Evolutionary conservation across 768 basidiomycete genomes (phyloP).

Genomic region (Lactarius evosmus): DNA sequence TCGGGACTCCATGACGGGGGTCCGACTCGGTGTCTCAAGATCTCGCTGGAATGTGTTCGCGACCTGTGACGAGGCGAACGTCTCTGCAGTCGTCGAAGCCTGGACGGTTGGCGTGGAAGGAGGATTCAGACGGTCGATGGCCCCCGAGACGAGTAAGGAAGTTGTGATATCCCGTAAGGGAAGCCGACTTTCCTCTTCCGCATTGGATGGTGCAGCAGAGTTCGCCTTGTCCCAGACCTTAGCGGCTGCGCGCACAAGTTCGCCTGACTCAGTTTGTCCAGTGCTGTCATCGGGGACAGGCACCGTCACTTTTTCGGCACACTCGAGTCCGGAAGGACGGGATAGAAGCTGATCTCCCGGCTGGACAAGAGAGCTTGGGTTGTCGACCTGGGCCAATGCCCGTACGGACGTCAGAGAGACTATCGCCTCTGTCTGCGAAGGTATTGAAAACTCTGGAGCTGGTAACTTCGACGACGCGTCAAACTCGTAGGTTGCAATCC

Average conservation of each 20-base stretch:
- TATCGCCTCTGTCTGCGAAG: not conserved
- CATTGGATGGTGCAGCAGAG: too few relatives aligned
- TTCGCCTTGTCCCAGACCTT: not conserved
- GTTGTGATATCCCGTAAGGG: conserved; percentile 11
- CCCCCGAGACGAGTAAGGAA: not conserved
- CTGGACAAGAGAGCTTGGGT: not conserved
- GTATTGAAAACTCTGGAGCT: not conserved
- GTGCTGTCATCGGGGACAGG: not conserved
- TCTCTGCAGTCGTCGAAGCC: not conserved
- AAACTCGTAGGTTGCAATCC: not conserved
- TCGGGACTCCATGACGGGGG: not conserved
- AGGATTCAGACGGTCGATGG: not conserved
- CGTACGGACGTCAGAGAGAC: not conserved
- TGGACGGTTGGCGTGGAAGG: too few relatives aligned
- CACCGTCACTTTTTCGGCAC: not conserved
- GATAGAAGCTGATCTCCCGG: not conserved
- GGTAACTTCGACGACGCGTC: not conserved
- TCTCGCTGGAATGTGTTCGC: not conserved
- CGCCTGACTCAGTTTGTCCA: not conserved
- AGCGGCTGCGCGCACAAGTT: too few relatives aligned
- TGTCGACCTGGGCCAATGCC: not conserved
- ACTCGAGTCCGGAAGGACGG: not conserved
- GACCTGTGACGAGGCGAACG: not conserved
- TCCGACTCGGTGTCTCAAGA: not conserved
- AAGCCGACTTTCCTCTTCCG: not conserved